phyloP scores from a whole-genome alignment of 139 green algal species.

The Auxenochlorella protothecoides region DNA sequence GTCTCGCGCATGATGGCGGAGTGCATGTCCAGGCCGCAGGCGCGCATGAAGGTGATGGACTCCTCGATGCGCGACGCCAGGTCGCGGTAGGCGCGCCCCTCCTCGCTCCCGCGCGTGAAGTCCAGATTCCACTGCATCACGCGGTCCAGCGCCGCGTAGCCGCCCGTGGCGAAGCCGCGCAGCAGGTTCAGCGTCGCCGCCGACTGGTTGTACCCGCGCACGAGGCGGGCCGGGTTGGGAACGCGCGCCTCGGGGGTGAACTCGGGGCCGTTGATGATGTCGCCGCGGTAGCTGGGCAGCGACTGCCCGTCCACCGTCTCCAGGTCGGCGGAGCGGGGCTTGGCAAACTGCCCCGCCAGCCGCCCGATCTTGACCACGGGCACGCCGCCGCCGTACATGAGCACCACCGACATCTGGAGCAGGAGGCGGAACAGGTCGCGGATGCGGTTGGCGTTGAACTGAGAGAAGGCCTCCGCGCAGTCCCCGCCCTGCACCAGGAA shows the following conservation, averaged over 20 bases:
- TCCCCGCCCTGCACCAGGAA: constrained; percentile 85
- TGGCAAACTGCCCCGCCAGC: constrained; percentile 98
- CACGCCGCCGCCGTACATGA: constrained; percentile 91
- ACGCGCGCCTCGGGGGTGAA: constrained; percentile 79
- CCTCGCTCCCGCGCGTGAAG: constrained; percentile 79
- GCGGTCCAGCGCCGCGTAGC: constrained; percentile 86
- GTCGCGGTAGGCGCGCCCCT: constrained; percentile 81
- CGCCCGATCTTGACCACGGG: constrained; percentile 96
- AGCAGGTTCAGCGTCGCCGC: constrained; percentile 97
- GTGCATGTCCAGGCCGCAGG: constrained; percentile 73
- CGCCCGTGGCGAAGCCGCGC: constrained; percentile 86
- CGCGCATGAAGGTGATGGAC: constrained; percentile 88
- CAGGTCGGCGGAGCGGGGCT: constrained; percentile 73
- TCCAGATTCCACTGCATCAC: constrained; percentile 95
- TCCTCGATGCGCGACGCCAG: constrained; percentile 84
- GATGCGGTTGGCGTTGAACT: constrained; percentile 95
- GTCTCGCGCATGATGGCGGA: constrained; percentile 79
- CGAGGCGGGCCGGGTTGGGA: constrained; percentile 69
- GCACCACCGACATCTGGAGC: constrained; percentile 90
- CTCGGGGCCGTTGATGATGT: constrained; percentile 98
- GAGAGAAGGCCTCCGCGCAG: constrained; percentile 91
- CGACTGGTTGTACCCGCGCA: constrained; percentile 91
- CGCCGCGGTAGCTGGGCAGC: constrained; percentile 86
- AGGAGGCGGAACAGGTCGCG: constrained; percentile 80
- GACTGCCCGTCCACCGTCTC: constrained; percentile 57